phyloP scores from a whole-genome alignment of 768 basidiomycete species.

The Chlorophyllum brunneum region DNA sequence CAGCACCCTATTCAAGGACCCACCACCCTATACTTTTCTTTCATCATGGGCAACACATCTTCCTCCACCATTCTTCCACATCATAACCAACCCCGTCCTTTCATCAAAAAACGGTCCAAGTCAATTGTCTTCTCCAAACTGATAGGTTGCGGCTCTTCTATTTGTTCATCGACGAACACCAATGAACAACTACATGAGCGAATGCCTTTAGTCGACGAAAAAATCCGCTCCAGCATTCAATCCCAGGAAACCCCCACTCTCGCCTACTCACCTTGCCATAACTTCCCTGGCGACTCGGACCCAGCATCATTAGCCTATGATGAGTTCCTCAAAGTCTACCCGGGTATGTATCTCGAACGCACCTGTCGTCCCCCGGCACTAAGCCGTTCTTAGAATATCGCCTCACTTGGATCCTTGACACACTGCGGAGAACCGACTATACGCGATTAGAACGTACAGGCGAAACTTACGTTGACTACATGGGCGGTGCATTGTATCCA shows the following conservation, averaged over 20 bases:
- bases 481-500: slow-evolving; percentile 81
- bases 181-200: slow-evolving; percentile 12
- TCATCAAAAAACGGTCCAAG: slow-evolving; percentile 1
- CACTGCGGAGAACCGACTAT: slow-evolving; percentile 62
- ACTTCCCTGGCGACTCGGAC: slow-evolving; percentile 14
- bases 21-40: neutral
- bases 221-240: neutral
- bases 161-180: slow-evolving; percentile 6
- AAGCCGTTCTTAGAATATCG: slow-evolving; percentile 43
- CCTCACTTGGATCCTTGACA: slow-evolving; percentile 67
- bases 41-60: slow-evolving; percentile 14
- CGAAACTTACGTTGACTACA: slow-evolving; percentile 83
- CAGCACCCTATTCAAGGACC: neutral
- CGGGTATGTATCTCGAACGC: slow-evolving; percentile 22
- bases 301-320: slow-evolving; percentile 41
- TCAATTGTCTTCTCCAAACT: slow-evolving; percentile 7
- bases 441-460: slow-evolving; percentile 52
- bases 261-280: slow-evolving; percentile 13
- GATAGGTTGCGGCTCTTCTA: slow-evolving; percentile 12
- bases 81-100: neutral
- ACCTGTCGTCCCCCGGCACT: neutral
- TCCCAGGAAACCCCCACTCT: slow-evolving; percentile 11
- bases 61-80: slow-evolving; percentile 7
- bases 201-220: slow-evolving; percentile 8
- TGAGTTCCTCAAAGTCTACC: slow-evolving; percentile 43